A percentile compares a stretch with the other conserved stretches of the same genome.
phyloP scores from a whole-genome alignment of 768 basidiomycete species.

The Ephemerocybe angulata region DNA sequence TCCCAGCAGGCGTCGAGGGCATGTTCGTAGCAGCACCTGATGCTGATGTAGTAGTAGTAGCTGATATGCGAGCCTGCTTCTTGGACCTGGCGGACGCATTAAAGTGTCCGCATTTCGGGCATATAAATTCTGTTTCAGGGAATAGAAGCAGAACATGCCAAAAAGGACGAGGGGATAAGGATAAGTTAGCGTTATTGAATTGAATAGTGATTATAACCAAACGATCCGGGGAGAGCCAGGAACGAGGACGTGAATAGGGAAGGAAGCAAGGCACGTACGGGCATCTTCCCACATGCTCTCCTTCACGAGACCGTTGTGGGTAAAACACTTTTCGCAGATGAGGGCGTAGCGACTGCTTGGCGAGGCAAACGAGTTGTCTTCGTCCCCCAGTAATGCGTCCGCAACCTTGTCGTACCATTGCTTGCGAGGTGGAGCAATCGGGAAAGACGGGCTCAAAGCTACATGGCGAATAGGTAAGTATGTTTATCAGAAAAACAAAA shows the following conservation, averaged over 20 bases:
- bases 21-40: too few species aligned
- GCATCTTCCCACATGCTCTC: constrained; percentile 78
- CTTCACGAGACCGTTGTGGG: constrained; percentile 85
- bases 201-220: too few species aligned
- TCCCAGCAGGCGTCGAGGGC: constrained; percentile 7
- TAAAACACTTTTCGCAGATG: constrained; percentile 84
- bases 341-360: constrained; percentile 68
- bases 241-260: background rate
- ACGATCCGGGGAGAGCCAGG: background rate
- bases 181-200: too few species aligned
- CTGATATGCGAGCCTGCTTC: constrained; percentile 7
- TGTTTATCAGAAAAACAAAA: constrained; percentile 7
- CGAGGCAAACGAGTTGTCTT: constrained; percentile 44
- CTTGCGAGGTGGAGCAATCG: constrained; percentile 53
- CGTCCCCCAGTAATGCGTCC: constrained; percentile 82
- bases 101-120: constrained; percentile 83
- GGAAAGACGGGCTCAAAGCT: constrained; percentile 28
- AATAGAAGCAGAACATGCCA: background rate
- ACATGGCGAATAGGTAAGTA: too few species aligned
- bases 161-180: background rate
- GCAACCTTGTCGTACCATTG: constrained; percentile 88
- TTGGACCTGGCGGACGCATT: constrained; percentile 51
- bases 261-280: constrained; percentile 49
- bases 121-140: constrained; percentile 68
- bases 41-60: too few species aligned